These are phyloP conservation scores for Blastocladiella britannica DNA, from an alignment of 192 early-diverging fungal genomes.

Conservation along the genomic window DNA sequence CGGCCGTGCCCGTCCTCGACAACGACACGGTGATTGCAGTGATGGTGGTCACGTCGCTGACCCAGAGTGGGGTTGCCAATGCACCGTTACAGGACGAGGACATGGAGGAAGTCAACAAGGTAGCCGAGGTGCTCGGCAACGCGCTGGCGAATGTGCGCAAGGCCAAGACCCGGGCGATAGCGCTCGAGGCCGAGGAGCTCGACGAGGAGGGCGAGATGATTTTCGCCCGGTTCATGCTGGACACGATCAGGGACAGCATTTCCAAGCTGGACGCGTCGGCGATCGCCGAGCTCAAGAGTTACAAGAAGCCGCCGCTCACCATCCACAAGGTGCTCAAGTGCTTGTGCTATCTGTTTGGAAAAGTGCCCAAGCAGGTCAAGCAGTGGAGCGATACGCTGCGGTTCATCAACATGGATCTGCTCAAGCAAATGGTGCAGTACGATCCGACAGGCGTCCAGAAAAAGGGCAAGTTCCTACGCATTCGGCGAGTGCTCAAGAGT, in stretches of 20 bases:
- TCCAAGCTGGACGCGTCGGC: conserved; percentile 16
- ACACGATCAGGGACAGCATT: conserved; percentile 14
- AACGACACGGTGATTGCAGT: conserved; percentile 14
- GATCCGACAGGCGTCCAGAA: conserved; percentile 34
- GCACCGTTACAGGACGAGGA: conserved; percentile 14
- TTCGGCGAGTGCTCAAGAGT: conserved; percentile 26
- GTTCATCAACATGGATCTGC: conserved; percentile 24
- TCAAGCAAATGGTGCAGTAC: conserved; percentile 26
- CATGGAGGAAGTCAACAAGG: conserved; percentile 14
- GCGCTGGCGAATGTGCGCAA: conserved; percentile 6
- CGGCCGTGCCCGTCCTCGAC: conserved; percentile 15
- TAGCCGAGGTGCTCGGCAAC: conserved; percentile 7
- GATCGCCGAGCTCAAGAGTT: conserved; percentile 27
- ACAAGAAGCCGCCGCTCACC: conserved; percentile 26
- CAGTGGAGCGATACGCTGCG: neutral
- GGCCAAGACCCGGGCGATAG: conserved; percentile 8
- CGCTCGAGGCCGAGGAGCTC: conserved; percentile 22
- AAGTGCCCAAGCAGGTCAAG: conserved; percentile 22
- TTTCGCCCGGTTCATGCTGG: conserved; percentile 29
- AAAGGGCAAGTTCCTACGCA: conserved; percentile 20
- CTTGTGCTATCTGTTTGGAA: conserved; percentile 31
- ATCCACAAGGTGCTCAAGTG: conserved; percentile 30
- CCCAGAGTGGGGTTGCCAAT: neutral
- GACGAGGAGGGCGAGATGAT: conserved; percentile 21
- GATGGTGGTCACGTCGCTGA: conserved; percentile 7